Evolutionary conservation across 805 yeast genomes (phyloP).

Genomic region (Candida oleophila): DNA sequence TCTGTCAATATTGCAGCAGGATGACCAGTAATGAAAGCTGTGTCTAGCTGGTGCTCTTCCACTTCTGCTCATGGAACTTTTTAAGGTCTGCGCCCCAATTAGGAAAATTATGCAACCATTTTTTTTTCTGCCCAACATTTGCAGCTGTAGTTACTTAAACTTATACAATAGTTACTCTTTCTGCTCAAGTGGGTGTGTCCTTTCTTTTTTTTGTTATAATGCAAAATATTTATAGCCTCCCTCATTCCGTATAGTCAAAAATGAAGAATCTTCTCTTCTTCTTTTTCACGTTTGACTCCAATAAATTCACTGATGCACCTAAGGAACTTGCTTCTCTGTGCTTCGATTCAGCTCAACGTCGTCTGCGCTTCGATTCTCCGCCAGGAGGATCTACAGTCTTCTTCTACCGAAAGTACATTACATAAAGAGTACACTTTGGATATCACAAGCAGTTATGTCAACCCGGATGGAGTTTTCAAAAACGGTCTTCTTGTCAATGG

Average conservation of each 20-base stretch:
- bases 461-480: conserved; percentile 35
- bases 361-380: neutral
- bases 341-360: neutral
- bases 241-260: no score
- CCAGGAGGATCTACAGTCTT: conserved; percentile 1
- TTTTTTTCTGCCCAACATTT: neutral
- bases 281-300: no score
- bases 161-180: neutral
- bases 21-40: no score
- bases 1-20: no score
- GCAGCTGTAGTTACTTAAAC: neutral
- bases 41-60: neutral
- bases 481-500: conserved; percentile 40
- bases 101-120: neutral
- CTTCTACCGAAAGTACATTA: conserved; percentile 3
- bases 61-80: no score
- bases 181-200: neutral
- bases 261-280: no score
- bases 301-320: no score
- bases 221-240: no score
- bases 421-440: conserved; percentile 9
- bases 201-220: no score
- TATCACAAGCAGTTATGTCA: conserved; percentile 10
- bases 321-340: neutral
- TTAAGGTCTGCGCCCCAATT: neutral